Evolutionary conservation across 2,329 filamentous ascomycete species (phyloP).

Genomic region (Aspergillus unguis): DNA sequence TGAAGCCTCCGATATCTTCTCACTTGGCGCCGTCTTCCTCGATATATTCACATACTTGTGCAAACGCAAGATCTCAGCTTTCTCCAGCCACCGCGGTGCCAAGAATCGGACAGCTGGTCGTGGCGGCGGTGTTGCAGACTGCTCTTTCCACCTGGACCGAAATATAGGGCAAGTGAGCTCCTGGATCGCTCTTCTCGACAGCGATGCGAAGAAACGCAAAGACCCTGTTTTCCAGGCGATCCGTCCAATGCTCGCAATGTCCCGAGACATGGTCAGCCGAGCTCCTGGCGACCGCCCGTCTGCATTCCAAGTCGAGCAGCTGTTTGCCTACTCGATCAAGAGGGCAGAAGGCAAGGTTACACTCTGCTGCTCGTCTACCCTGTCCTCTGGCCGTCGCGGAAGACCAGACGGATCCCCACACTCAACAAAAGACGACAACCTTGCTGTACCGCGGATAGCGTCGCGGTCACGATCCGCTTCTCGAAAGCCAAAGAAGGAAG

Average conservation of each 20-base stretch:
- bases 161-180: conserved; percentile 55
- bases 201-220: conserved; percentile 45
- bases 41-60: conserved; percentile 59
- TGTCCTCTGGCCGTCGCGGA: conserved; percentile 9
- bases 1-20: conserved; percentile 54
- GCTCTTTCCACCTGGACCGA: conserved; percentile 53
- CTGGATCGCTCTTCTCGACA: conserved; percentile 53
- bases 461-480: conserved; percentile 6
- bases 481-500: neutral
- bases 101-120: conserved; percentile 50
- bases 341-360: conserved; percentile 8
- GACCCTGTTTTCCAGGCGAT: conserved; percentile 38
- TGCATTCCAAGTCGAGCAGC: conserved; percentile 30
- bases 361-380: conserved; percentile 18
- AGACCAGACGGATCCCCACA: neutral
- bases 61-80: conserved; percentile 55
- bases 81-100: conserved; percentile 53
- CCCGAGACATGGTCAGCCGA: conserved; percentile 37
- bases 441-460: conserved; percentile 9
- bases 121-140: conserved; percentile 51
- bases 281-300: conserved; percentile 32
- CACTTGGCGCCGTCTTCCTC: conserved; percentile 56
- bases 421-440: neutral
- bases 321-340: conserved; percentile 14
- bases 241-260: conserved; percentile 36